Evolutionary conservation across 1,139 yeast genomes (phyloP).

Genomic region (Diutina catenulata): DNA sequence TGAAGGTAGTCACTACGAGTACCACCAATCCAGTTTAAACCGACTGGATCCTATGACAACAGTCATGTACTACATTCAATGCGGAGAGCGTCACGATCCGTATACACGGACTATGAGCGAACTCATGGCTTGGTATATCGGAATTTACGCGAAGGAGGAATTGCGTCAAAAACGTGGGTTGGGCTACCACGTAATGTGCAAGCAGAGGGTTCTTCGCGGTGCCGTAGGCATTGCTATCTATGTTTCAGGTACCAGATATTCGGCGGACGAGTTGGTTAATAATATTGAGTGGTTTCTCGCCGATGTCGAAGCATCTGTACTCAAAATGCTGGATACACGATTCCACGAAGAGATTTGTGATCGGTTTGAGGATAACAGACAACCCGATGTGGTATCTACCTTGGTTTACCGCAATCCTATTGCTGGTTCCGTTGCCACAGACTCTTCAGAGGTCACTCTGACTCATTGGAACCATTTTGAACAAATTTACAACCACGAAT

Average conservation of each 20-base stretch:
- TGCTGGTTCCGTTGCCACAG: constrained; percentile 14
- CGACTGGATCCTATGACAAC: constrained; percentile 37
- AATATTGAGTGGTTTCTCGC: constrained; percentile 35
- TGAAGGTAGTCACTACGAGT: constrained; percentile 12
- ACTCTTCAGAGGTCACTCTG: constrained; percentile 15
- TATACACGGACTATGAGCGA: constrained; percentile 25
- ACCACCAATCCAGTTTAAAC: constrained; percentile 24
- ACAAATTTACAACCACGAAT: constrained; percentile 31
- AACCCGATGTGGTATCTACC: constrained; percentile 14
- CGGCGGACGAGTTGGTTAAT: constrained; percentile 22
- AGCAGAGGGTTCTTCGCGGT: constrained; percentile 36
- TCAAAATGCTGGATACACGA: constrained; percentile 15
- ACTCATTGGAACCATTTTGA: constrained; percentile 37
- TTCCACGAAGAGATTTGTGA: constrained; percentile 22
- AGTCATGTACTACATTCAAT: constrained; percentile 40
- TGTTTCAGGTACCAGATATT: constrained; percentile 33
- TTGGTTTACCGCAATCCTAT: constrained; percentile 16
- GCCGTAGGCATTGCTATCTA: constrained; percentile 47
- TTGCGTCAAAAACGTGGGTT: constrained; percentile 42
- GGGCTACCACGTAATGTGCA: constrained; percentile 38
- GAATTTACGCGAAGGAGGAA: constrained; percentile 27
- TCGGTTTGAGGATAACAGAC: constrained; percentile 17
- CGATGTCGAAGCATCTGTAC: constrained; percentile 20
- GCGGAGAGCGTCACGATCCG: constrained; percentile 32
- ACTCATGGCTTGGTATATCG: constrained; percentile 32